Evolutionary conservation across 352 stramenopile genomes (phyloP).

Genomic region (Hyaloperonospora brassicae): DNA sequence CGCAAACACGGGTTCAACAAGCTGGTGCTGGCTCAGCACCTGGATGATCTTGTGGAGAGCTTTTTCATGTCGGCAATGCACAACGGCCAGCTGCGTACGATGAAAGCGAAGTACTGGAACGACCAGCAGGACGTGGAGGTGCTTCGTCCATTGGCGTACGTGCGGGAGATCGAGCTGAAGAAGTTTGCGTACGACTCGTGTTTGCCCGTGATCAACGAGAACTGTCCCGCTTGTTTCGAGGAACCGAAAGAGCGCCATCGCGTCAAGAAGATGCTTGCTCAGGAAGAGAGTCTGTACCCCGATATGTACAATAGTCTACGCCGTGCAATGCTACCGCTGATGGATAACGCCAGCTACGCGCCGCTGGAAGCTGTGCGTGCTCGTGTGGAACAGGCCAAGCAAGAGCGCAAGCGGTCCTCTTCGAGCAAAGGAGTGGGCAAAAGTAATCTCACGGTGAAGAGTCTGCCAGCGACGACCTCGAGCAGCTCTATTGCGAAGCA

Average conservation of each 20-base stretch:
- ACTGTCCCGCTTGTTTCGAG: conserved; percentile 98
- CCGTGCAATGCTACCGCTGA: conserved; percentile 63
- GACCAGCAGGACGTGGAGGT: conserved; percentile 91
- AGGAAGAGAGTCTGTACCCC: conserved; percentile 91
- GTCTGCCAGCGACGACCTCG: too few species aligned
- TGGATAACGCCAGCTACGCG: conserved; percentile 69
- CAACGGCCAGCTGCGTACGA: conserved; percentile 96
- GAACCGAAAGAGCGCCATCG: conserved; percentile 94
- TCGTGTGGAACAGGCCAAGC: conserved; percentile 46
- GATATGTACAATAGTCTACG: conserved; percentile 31
- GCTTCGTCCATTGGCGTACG: conserved; percentile 94
- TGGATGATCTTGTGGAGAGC: conserved; percentile 96
- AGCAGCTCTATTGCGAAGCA: too few species aligned
- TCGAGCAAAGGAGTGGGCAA: conserved; percentile 21
- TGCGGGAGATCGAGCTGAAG: conserved; percentile 91
- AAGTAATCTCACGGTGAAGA: neutral
- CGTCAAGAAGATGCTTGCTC: conserved; percentile 95
- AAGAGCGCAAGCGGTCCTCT: conserved; percentile 29
- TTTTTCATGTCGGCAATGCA: conserved; percentile 99
- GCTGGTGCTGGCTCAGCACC: conserved; percentile 92
- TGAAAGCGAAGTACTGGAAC: conserved; percentile 98
- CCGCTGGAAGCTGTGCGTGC: conserved; percentile 44
- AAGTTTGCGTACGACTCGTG: conserved; percentile 74
- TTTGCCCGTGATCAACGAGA: conserved; percentile 98
- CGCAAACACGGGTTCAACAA: conserved; percentile 91